Evolutionary conservation across 192 early-diverging fungal species (phyloP), one percentile per base, ranked within the genome.

Genomic region (Phlyctochytrium bullatum): DNA sequence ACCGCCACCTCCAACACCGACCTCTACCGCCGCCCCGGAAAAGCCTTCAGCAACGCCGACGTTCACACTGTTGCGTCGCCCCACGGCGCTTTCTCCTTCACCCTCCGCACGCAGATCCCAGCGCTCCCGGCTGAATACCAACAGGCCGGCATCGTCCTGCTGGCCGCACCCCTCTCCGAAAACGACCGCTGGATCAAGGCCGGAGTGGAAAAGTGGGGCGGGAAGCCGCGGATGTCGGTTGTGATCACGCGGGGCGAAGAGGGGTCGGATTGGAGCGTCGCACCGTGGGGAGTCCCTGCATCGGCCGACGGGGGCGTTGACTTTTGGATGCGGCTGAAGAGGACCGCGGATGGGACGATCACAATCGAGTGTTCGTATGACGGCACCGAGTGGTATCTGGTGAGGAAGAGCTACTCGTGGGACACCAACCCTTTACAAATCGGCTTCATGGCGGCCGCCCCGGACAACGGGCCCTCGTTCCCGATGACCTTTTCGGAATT

Each of bases 131-230:
- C 3, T 14, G n/a, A 65, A 33, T 65, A 63, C 64, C 64, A 65
- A 23, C 64, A 65, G 25, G 64, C 64, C 56, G 64, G 64, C 27
- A 16, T 61, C 51, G n/a, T 65, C 6, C 54, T 65, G 24, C 12
- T 40, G 3, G 32, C 6, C 31, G 6, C 40, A 25, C n/a, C 64
- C 16, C 54, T 65, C 64, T 3, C 6, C 4, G 34, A 23, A 23
- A 65, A 65, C 64, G 64, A 65, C 64, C 3, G 17, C 16, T 65
- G 64, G 64, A 65, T 65, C 64, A 65, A 65, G 30, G 64, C 64
- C 4, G 64, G 64, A 17, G 64, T 65, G 10, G 64, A 65, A 53
- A 16, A 63, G 20, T 65, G 54, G 59, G 24, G 12, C 16, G 64
- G 64, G 3, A 17, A 25, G 16, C 10, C 28, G 14, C 59, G 64